Evolutionary conservation across 2,329 filamentous ascomycete species (phyloP).

Genomic region (Aphanoascus verrucosus): DNA sequence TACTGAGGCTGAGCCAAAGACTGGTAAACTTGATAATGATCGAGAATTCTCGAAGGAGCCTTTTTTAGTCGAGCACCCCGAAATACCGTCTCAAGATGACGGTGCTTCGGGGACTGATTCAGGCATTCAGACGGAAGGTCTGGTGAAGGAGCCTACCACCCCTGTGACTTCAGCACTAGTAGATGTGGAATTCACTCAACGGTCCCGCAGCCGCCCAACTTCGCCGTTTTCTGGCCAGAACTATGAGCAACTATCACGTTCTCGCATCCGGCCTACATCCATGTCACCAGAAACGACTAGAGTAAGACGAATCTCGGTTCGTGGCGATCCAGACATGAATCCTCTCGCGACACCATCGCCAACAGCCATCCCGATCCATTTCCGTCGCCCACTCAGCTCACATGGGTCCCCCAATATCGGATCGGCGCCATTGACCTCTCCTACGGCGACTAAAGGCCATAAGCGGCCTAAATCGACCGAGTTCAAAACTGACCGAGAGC

Average conservation of each 20-base stretch:
- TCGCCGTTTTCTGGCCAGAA: constrained; percentile 26
- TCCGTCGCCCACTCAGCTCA: constrained; percentile 42
- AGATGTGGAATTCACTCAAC: constrained; percentile 1
- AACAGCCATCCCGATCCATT: constrained; percentile 47
- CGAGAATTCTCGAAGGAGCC: constrained; percentile 29
- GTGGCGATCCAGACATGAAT: constrained; percentile 20
- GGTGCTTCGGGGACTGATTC: constrained; percentile 37
- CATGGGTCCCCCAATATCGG: constrained; percentile 25
- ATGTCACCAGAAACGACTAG: constrained; percentile 19
- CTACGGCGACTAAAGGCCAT: constrained; percentile 30
- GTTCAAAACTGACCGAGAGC: constrained; percentile 50
- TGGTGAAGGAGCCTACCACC: constrained; percentile 15
- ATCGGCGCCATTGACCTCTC: constrained; percentile 33
- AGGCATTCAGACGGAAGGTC: constrained; percentile 11
- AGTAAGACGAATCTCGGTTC: constrained; percentile 24
- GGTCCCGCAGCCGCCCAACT: constrained; percentile 26
- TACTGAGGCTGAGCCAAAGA: background rate
- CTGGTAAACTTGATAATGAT: background rate
- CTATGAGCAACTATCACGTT: constrained; percentile 23
- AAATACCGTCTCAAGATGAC: constrained; percentile 41
- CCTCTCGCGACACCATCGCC: constrained; percentile 34
- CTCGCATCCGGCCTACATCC: constrained; percentile 28
- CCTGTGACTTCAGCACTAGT: constrained; percentile 14
- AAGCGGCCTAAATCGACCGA: constrained; percentile 42
- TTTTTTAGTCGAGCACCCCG: constrained; percentile 57